Evolutionary conservation across 2,329 filamentous ascomycete species (phyloP).

Genomic region (Dothiorella sarmentorum): DNA sequence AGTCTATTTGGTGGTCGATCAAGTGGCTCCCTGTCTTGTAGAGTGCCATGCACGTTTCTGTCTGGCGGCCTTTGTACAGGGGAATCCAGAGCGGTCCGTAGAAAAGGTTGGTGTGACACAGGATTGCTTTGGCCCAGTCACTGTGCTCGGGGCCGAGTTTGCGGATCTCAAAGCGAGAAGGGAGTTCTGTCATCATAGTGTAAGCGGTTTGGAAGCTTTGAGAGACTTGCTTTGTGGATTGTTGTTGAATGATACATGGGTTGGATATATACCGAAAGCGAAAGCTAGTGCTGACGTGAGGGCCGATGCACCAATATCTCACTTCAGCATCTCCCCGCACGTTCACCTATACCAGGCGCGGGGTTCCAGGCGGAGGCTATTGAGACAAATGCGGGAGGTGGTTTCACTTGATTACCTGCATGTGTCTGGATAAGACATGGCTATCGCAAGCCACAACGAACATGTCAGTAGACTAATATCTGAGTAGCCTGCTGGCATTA

Average conservation of each 20-base stretch:
- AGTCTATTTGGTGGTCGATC: slow-evolving; percentile 33
- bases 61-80: slow-evolving; percentile 16
- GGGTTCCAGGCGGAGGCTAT: not conserved
- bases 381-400: not conserved
- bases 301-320: not conserved
- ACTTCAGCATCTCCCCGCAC: not conserved
- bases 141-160: slow-evolving; percentile 27
- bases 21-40: slow-evolving; percentile 27
- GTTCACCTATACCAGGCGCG: not conserved
- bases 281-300: slow-evolving; percentile 12
- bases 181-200: slow-evolving; percentile 19
- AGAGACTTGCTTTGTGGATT: not conserved
- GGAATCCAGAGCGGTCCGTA: slow-evolving; percentile 29
- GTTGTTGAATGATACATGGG: not conserved
- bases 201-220: not conserved
- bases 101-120: slow-evolving; percentile 33
- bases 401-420: not conserved
- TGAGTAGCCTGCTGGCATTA: no score
- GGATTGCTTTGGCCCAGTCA: slow-evolving; percentile 30
- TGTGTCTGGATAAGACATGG: not conserved
- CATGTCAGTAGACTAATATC: no score
- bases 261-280: not conserved
- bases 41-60: slow-evolving; percentile 20
- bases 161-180: slow-evolving; percentile 32
- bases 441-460: no score